phyloP scores from a whole-genome alignment of 2,329 filamentous ascomycete genomes.

The Nemania sp. region DNA sequence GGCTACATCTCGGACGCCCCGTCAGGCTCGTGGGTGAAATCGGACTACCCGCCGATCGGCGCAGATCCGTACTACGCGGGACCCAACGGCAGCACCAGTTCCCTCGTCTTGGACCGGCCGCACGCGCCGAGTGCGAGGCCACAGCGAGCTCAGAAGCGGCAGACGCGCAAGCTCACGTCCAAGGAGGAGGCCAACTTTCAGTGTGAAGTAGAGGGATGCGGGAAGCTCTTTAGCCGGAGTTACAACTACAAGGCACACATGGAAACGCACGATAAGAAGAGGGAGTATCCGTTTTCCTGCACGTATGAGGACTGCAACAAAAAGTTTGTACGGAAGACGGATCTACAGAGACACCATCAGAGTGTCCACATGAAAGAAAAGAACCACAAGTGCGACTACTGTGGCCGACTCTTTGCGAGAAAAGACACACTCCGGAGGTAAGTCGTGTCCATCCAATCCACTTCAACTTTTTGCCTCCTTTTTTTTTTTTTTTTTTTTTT shows the following conservation, averaged over 20 bases:
- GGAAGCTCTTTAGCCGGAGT: conserved; percentile 81
- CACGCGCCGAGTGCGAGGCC: conserved; percentile 48
- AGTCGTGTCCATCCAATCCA: conserved; percentile 46
- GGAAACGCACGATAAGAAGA: conserved; percentile 82
- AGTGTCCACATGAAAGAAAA: conserved; percentile 80
- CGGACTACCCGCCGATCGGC: conserved; percentile 54
- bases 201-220: conserved; percentile 77
- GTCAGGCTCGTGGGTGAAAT: conserved; percentile 55
- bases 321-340: conserved; percentile 85
- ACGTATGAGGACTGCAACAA: conserved; percentile 73
- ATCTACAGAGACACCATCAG: conserved; percentile 73
- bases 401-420: conserved; percentile 77
- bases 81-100: conserved; percentile 39
- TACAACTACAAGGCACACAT: conserved; percentile 91
- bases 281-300: conserved; percentile 79
- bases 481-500: conserved; percentile 5
- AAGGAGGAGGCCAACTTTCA: conserved; percentile 77
- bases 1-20: conserved; percentile 56
- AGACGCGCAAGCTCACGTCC: conserved; percentile 67
- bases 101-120: conserved; percentile 47
- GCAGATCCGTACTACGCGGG: conserved; percentile 52
- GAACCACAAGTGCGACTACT: conserved; percentile 77
- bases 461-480: conserved; percentile 4
- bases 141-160: conserved; percentile 52
- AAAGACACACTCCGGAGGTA: conserved; percentile 87